Conservation (phyloP, 2,329 filamentous ascomycete genomes). For the Periconia sp. region DNA sequence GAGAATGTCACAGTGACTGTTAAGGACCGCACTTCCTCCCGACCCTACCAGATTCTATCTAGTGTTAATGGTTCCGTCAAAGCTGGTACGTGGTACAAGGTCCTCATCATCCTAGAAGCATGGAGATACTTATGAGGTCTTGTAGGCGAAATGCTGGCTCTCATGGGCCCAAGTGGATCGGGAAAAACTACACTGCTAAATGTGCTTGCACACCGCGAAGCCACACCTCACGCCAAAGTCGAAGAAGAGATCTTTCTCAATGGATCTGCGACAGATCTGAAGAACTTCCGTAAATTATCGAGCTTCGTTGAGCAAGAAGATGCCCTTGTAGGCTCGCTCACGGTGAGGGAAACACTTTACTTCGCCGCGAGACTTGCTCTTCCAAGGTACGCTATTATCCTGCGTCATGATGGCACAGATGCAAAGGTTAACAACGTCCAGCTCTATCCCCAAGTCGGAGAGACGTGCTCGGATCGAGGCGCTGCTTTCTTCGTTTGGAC, state of each 20-base stretch:
- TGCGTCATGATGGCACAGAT: no score
- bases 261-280: constrained; percentile 59
- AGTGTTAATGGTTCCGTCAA: constrained; percentile 68
- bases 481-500: constrained; percentile 75
- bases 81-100: constrained; percentile 56
- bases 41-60: constrained; percentile 67
- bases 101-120: constrained; percentile 30
- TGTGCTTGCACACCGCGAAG: constrained; percentile 70
- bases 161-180: constrained; percentile 76
- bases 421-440: constrained; percentile 30
- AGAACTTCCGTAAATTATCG: constrained; percentile 68
- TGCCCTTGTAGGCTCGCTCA: constrained; percentile 79
- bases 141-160: constrained; percentile 71
- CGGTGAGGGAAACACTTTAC: constrained; percentile 77
- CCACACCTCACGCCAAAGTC: constrained; percentile 60
- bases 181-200: constrained; percentile 89
- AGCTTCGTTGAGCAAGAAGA: constrained; percentile 90
- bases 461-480: constrained; percentile 67
- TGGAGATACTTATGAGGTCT: constrained; percentile 39
- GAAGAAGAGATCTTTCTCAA: constrained; percentile 67
- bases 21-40: constrained; percentile 71
- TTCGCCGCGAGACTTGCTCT: constrained; percentile 76
- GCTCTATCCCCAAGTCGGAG: constrained; percentile 61
- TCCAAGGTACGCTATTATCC: constrained; percentile 43
- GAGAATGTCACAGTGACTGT: constrained; percentile 71